Base-by-base conservation (phyloP, 2,329 filamentous ascomycete genomes). In the Phialophora verrucosa region DNA sequence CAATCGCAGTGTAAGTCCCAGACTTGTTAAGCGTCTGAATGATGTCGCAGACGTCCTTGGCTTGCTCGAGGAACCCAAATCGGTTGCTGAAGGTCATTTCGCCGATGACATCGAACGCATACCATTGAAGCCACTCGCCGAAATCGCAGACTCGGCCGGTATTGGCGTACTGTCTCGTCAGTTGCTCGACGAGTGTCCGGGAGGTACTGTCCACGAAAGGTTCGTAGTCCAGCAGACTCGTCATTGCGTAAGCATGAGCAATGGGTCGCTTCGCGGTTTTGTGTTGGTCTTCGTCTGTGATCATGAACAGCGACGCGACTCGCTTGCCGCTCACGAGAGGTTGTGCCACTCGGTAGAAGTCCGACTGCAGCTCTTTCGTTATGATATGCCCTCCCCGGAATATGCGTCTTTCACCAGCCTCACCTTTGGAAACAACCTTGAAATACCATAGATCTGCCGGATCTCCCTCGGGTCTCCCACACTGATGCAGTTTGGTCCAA, bases 131-230 rank as follows among this genome's bases (percentile, higher is more conserved):
- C 75, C 76, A 79, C 20, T 75, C 62, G 35, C 78, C 75, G 3
- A 82, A 76, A 14, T 78, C 71, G 20, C 68, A 70, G 2, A 63
- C 32, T 44, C 63, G 49, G 2, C 56, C 57, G 12, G 66, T 68
- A 1, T 68, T 66, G 5, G 80, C 83, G 70, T 83, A 90, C 2
- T 88, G 74, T 1, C 80, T 78, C 69, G 85, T 81, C 0, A 87
- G 89, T 74, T 87, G 86, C 32, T 83, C 77, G 8, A 93, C 83
- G 75, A 93, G 93, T 1, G 91, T 79, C 68, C 86, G 85, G 0
- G 90, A 88, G 1, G 90, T 92, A 70, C 88, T 89, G 75, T 92
- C 90, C 47, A 94, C 91, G 35, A 91, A 88, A 0, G 91, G 90
- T 74, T 95, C 91, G 60, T 69, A 70, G 31, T 66, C 59, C 4